A percentile compares a stretch with the other conserved stretches of the same genome.
Conservation (phyloP, 306 rosid genomes). For the Cucurbita ficifolia region DNA sequence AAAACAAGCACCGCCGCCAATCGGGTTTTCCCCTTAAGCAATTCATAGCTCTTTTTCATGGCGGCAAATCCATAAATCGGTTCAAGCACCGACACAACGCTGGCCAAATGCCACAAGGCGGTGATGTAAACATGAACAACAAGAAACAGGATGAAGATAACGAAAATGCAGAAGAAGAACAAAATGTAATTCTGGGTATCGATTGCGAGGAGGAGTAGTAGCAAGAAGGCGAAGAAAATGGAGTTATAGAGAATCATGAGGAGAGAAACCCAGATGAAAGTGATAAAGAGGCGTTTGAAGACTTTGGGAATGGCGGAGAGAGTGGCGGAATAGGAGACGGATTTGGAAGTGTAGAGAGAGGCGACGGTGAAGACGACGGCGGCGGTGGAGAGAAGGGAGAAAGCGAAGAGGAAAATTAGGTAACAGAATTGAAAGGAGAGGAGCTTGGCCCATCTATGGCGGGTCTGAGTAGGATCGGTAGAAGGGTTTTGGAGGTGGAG, state of each 20-base stretch:
- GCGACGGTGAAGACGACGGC: slow-evolving; percentile 94
- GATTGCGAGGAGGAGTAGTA: slow-evolving; percentile 36
- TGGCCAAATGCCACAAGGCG: slow-evolving; percentile 84
- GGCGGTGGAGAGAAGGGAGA: slow-evolving; percentile 93
- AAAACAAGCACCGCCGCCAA: slow-evolving; percentile 41
- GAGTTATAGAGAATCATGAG: slow-evolving; percentile 54
- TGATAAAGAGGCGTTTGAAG: slow-evolving; percentile 71
- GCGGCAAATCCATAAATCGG: slow-evolving; percentile 62
- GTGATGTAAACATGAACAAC: slow-evolving; percentile 69
- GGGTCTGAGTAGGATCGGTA: slow-evolving; percentile 39
- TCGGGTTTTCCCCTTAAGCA: slow-evolving; percentile 54
- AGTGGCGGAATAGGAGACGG: slow-evolving; percentile 63
- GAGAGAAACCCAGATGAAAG: slow-evolving; percentile 70
- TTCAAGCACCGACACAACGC: slow-evolving; percentile 82
- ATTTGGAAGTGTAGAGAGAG: slow-evolving; percentile 69
- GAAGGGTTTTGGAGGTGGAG: slow-evolving; percentile 45
- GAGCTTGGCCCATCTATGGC: slow-evolving; percentile 65
- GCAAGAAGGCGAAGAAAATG: slow-evolving; percentile 26
- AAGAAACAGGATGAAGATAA: slow-evolving; percentile 31
- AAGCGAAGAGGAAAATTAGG: slow-evolving; percentile 77
- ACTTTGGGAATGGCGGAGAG: slow-evolving; percentile 74
- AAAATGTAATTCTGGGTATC: slow-evolving; percentile 29
- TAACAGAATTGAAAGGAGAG: slow-evolving; percentile 61
- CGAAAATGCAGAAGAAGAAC: slow-evolving; percentile 17
- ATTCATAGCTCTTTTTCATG: slow-evolving; percentile 71